Evolutionary conservation across 768 basidiomycete genomes (phyloP).

Genomic region (Lactarius quietus): DNA sequence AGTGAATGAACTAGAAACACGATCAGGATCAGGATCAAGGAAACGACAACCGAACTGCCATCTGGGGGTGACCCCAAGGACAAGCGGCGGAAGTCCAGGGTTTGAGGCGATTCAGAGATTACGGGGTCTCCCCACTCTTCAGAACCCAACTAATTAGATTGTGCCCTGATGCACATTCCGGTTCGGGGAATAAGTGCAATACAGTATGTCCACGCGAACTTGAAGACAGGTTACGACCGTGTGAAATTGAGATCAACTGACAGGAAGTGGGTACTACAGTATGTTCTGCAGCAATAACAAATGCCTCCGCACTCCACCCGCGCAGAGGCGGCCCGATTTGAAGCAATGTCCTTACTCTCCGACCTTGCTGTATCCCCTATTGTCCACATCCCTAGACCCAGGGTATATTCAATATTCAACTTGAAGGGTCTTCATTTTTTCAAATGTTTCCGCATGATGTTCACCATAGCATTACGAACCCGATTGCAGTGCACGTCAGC

Average conservation of each 20-base stretch:
- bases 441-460: not conserved
- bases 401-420: not conserved
- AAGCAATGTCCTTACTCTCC: not conserved
- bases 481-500: not conserved
- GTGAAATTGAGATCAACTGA: conserved; percentile 1
- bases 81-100: not conserved
- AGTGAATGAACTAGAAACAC: not conserved
- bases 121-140: not conserved
- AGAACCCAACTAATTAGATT: not conserved
- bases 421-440: not conserved
- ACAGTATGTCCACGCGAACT: not conserved
- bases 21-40: conserved; percentile 8
- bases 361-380: not conserved
- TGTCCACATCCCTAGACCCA: not conserved
- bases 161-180: conserved; percentile 2
- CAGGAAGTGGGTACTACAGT: too few species aligned
- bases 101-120: not conserved
- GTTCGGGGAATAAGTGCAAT: not conserved
- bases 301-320: not conserved
- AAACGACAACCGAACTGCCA: conserved; percentile 4
- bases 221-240: conserved; percentile 11
- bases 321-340: conserved; percentile 10
- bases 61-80: conserved; percentile 1
- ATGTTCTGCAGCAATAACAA: not conserved
- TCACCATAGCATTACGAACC: not conserved